Conservation (phyloP, 2,329 filamentous ascomycete genomes). For the Ascochyta koolunga region DNA sequence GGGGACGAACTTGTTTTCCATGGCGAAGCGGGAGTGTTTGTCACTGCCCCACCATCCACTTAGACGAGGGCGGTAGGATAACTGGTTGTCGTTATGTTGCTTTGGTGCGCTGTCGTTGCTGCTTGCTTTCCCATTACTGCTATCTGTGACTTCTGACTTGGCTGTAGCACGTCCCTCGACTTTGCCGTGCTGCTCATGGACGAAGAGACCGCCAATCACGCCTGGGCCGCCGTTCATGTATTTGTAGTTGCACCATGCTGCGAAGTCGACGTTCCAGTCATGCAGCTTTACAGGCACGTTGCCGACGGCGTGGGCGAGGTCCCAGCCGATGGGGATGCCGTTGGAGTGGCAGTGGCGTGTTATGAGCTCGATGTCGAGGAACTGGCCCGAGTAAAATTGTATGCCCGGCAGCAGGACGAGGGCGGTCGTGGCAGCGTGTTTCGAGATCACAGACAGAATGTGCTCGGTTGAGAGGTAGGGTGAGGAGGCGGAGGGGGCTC, state of each 20-base stretch:
- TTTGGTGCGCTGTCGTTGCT: neutral
- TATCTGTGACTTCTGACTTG: conserved; percentile 24
- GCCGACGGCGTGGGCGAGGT: conserved; percentile 83
- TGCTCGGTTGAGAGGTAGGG: conserved; percentile 72
- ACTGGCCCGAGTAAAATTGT: conserved; percentile 91
- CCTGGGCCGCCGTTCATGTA: conserved; percentile 89
- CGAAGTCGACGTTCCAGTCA: conserved; percentile 91
- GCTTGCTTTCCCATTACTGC: conserved; percentile 33
- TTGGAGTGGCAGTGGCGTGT: conserved; percentile 75
- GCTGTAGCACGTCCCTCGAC: conserved; percentile 48
- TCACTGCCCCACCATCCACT: conserved; percentile 88
- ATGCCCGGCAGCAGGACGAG: conserved; percentile 83
- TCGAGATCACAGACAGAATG: conserved; percentile 75
- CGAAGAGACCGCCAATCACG: conserved; percentile 78
- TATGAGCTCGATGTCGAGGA: conserved; percentile 81
- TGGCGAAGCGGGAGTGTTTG: conserved; percentile 76
- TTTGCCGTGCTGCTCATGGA: conserved; percentile 74
- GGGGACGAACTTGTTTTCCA: conserved; percentile 81
- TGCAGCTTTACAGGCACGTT: conserved; percentile 82
- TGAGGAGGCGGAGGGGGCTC: conserved; percentile 60
- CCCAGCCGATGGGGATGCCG: conserved; percentile 81
- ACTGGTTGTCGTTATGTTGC: conserved; percentile 33
- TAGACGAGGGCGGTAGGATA: conserved; percentile 68
- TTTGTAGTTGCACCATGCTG: conserved; percentile 93
- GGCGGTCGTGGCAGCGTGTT: conserved; percentile 74